A percentile compares a stretch with the other conserved stretches of the same genome.
Conservation (phyloP, 768 basidiomycete species). For the Rhizopogon salebrosus region DNA sequence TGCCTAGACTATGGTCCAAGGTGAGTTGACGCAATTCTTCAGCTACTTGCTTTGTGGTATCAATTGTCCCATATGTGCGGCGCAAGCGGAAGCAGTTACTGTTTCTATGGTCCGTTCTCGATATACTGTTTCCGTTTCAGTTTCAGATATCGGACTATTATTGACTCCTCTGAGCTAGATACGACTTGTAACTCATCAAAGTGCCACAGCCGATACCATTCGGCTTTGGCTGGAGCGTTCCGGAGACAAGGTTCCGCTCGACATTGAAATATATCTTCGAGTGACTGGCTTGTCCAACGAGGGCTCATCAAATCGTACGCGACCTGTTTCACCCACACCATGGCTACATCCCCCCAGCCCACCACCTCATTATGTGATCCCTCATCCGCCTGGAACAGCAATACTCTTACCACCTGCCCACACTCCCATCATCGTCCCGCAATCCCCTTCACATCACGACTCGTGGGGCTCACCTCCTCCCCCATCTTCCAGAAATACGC, state of each 20-base stretch:
- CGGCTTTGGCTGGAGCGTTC: conserved; percentile 82
- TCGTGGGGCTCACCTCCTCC: conserved; percentile 33
- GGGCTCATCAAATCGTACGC: conserved; percentile 15
- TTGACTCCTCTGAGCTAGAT: conserved; percentile 40
- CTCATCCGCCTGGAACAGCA: conserved; percentile 21
- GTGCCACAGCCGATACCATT: conserved; percentile 70
- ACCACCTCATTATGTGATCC: conserved; percentile 35
- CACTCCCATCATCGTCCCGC: conserved; percentile 43
- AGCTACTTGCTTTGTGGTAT: conserved; percentile 8
- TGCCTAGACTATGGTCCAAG: conserved; percentile 75
- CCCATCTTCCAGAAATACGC: conserved; percentile 20
- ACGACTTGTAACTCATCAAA: conserved; percentile 64
- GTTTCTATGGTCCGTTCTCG: neutral
- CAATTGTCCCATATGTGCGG: neutral
- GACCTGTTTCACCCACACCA: conserved; percentile 25
- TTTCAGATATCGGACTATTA: neutral
- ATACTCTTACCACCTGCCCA: conserved; percentile 32
- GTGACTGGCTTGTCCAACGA: conserved; percentile 31
- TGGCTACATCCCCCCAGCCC: conserved; percentile 27
- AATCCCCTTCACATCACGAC: conserved; percentile 36
- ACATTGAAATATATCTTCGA: conserved; percentile 75
- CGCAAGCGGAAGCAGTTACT: neutral
- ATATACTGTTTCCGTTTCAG: neutral
- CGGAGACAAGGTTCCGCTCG: conserved; percentile 62
- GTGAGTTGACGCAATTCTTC: conserved; percentile 31